Evolutionary conservation across 2,329 filamentous ascomycete genomes (phyloP), one percentile per base, ranked within the genome.

Genomic region (Sporothrix globosa): DNA sequence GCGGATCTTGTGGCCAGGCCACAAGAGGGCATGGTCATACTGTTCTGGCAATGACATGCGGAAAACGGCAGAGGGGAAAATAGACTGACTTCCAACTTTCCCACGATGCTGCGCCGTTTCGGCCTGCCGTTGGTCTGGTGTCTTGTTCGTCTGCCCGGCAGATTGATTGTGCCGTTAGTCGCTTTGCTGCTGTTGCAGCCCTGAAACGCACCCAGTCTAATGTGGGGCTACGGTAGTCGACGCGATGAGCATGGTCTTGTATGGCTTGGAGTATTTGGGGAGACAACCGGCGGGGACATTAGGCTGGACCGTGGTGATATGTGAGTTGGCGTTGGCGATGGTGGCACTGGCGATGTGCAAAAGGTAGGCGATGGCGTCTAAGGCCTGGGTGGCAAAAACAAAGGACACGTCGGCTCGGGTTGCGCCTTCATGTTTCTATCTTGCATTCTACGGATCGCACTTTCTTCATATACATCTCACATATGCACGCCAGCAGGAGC

Each of bases 281-380:
- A 17, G 39, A 41, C 34, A 5, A 19, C 11, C 24, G 56, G 56
- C 56, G 11, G n/a, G 17, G 56, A 44, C n/a, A 24, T 56, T 56
- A 19, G 53, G 53, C 53, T 30, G 17, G 27, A 39, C 27, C 10
- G 56, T 61, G 56, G 34, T 61, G 56, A 44, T n/a, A 61, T 44
- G 41, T 24, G 56, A 61, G 34, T 24, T 61, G 56, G 34, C 39
- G 56, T 61, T 61, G 56, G 44, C 56, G 34, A 44, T 61, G 56
- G 56, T 44, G 56, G 56, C 56, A 39, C 34, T 44, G 11, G 10
- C 39, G 56, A 61, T 41, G 34, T 61, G 56, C 56, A 61, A 24
- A 44, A 44, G 34, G 34, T 14, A 19, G 56, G n/a, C 56, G 34
- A 44, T 41, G 56, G 17, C 30, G 19, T 21, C 19, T 34, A 41